Conservation (phyloP, 148 eudicot species). For the Dianthus caryophyllus region DNA sequence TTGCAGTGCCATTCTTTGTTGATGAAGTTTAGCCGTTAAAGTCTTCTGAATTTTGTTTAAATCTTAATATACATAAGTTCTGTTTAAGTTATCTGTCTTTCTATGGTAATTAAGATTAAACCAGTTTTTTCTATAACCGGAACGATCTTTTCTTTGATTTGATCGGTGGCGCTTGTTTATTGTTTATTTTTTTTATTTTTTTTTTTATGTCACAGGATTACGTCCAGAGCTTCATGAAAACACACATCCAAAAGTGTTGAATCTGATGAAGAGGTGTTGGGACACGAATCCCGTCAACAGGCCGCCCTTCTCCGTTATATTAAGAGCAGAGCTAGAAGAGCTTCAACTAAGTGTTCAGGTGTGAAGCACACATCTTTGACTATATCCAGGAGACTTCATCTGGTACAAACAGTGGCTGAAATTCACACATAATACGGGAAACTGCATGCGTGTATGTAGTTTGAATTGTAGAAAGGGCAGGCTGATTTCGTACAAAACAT, state of each 20-base stretch:
- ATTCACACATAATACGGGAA: neutral
- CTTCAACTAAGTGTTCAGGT: constrained; percentile 59
- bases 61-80: too few species aligned
- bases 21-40: too few species aligned
- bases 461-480: constrained; percentile 20
- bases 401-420: constrained; percentile 32
- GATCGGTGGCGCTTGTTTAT: too few species aligned
- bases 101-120: too few species aligned
- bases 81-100: too few species aligned
- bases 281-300: constrained; percentile 49
- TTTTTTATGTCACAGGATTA: constrained; percentile 36
- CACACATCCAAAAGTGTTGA: constrained; percentile 56
- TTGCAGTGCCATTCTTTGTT: too few species aligned
- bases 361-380: neutral
- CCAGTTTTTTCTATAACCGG: too few species aligned
- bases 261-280: constrained; percentile 84
- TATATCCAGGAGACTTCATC: constrained; percentile 29
- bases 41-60: too few species aligned
- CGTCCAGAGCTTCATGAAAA: constrained; percentile 74
- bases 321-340: constrained; percentile 57
- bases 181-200: too few species aligned
- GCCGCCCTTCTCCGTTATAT: constrained; percentile 68
- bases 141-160: too few species aligned
- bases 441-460: neutral
- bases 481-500: constrained; percentile 18